phyloP scores from a whole-genome alignment of 768 basidiomycete species.

The Phanerochaete carnosa region DNA sequence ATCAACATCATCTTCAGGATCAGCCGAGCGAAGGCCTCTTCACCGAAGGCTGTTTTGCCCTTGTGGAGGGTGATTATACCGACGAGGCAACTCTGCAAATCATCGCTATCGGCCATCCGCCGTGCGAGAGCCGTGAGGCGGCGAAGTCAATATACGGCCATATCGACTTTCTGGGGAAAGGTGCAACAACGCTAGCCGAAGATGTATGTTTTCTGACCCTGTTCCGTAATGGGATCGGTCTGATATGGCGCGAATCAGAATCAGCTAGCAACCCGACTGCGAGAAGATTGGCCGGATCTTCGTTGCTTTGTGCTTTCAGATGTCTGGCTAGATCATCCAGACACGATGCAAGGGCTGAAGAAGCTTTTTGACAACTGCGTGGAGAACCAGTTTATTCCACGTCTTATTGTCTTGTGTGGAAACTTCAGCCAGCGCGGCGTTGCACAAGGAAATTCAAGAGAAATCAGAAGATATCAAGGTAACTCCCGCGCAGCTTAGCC shows the following conservation, averaged over 20 bases:
- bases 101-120: constrained; percentile 95
- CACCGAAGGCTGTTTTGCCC: constrained; percentile 92
- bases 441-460: constrained; percentile 71
- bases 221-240: not conserved
- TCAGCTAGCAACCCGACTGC: constrained; percentile 58
- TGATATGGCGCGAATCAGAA: constrained; percentile 35
- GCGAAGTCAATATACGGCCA: constrained; percentile 93
- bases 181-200: constrained; percentile 84
- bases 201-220: constrained; percentile 58
- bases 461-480: constrained; percentile 87
- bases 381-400: constrained; percentile 83
- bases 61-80: constrained; percentile 96
- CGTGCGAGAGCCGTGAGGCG: constrained; percentile 84
- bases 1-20: constrained; percentile 45
- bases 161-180: constrained; percentile 95
- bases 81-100: constrained; percentile 87
- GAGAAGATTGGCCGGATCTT: constrained; percentile 68
- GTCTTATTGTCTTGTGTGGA: constrained; percentile 88
- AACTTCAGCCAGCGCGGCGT: constrained; percentile 90
- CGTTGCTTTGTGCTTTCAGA: constrained; percentile 95
- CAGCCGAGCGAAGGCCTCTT: constrained; percentile 94
- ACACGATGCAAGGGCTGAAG: constrained; percentile 73
- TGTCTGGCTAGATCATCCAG: constrained; percentile 90
- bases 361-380: constrained; percentile 89
- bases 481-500: not conserved